A percentile compares a stretch with the other conserved stretches of the same genome.
These are phyloP conservation scores for Melampsora abietis-canadensis DNA, from an alignment of 1,284 basidiomycete species.

Conservation along the genomic window DNA sequence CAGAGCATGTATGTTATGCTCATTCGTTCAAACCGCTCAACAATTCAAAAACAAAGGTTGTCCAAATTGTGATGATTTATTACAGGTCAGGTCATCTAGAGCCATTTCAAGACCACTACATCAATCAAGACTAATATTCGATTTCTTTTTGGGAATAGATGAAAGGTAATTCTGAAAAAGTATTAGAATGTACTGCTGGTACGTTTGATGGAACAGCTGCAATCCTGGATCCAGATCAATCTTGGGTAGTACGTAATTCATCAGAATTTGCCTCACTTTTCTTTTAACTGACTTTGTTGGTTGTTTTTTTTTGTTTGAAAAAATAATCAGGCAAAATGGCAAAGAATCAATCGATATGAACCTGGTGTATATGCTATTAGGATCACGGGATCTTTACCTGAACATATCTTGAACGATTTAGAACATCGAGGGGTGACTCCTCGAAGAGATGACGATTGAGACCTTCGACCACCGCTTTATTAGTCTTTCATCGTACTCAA, in stretches of 20 bases:
- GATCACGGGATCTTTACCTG: constrained; percentile 33
- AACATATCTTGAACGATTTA: constrained; percentile 15
- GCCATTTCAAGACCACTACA: too few relatives aligned
- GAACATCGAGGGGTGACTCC: constrained; percentile 29
- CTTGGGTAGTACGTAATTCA: constrained; percentile 33
- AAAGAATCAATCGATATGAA: constrained; percentile 30
- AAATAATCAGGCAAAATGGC: constrained; percentile 42
- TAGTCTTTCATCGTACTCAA: too few relatives aligned
- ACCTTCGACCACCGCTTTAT: too few relatives aligned
- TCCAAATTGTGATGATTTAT: constrained; percentile 39
- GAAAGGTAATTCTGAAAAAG: constrained; percentile 27
- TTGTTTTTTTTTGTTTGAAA: too few relatives aligned
- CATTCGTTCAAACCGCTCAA: constrained; percentile 22
- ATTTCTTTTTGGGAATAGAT: constrained; percentile 12
- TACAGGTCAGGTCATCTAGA: constrained; percentile 32
- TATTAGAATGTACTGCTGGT: constrained; percentile 35
- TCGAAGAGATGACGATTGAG: constrained; percentile 33
- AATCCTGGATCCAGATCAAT: constrained; percentile 23
- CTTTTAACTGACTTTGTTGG: background rate
- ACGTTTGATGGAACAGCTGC: constrained; percentile 38
- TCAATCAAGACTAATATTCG: too few relatives aligned
- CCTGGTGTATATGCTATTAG: constrained; percentile 36
- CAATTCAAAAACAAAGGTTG: constrained; percentile 28
- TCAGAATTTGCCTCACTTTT: background rate
- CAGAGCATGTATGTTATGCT: constrained; percentile 40